Base-by-base conservation (phyloP, 1,139 yeast species). In the Protomyces inouyei region DNA sequence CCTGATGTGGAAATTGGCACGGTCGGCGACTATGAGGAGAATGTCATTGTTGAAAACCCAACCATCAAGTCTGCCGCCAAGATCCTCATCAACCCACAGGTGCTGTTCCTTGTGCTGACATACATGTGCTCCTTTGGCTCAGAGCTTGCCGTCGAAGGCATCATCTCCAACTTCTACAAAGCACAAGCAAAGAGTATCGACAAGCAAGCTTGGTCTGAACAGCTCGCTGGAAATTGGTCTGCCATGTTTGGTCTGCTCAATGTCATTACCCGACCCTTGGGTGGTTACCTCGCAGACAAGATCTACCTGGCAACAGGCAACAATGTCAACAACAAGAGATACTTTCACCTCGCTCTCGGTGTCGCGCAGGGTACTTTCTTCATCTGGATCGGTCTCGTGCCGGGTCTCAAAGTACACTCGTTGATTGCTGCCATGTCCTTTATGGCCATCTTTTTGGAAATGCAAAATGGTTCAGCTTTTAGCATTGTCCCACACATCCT, bases 391-490 rank as follows among this genome's bases (percentile, higher is more conserved):
- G 77, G 77, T 1, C 67, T 74, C 4, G 55, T 61, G 55, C 65
- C 67, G 18, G 57, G 53, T 14, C 60, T 75, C 21, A 60, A 70
- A 28, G 69, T 73, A 53, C 71, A 72, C 21, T 73, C 72, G 0
- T 67, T 75, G 21, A 72, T 75, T 54, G 75, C 69, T 1, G 69
- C 75, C 0, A 66, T 75, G 64, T 70, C 71, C 37, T 69, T 74
- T 28, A 70, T 74, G 74, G 69, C 71, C 45, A 64, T 73, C 28
- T 75, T 73, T 56, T 73, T 75, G 76, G 77, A 75, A 59, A 74
- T 74, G 71, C 77, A 73, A 23, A 75, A 75, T 60, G 77, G 77
- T 60, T 77, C 77, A n/a, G 73, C 73, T 57, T 75, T 73, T 66
- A 69, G 76, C 1, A 65, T 73, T 6, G 77, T 75, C 10, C 76